Evolutionary conservation across 2,329 filamentous ascomycete genomes (phyloP).

Genomic region (Albifimbria verrucaria): DNA sequence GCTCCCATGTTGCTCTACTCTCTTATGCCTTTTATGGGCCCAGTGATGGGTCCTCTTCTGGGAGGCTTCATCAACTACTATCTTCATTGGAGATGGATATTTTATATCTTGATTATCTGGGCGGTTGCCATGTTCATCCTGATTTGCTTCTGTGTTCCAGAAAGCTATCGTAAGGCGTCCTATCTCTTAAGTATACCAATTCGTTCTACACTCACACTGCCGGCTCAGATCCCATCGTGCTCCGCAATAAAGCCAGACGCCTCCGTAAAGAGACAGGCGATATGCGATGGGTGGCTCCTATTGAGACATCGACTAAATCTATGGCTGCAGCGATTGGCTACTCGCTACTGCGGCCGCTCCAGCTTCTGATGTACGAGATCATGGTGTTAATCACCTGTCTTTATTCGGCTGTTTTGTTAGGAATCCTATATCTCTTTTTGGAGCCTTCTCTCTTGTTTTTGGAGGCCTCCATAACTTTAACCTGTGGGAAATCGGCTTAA

Average conservation of each 20-base stretch:
- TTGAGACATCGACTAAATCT: conserved; percentile 3
- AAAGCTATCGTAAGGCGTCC: conserved; percentile 11
- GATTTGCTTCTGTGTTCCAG: conserved; percentile 11
- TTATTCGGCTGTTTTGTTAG: conserved; percentile 76
- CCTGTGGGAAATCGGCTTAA: too few species aligned
- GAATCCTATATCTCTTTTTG: conserved; percentile 84
- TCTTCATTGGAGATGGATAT: conserved; percentile 15
- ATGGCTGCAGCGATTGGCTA: neutral
- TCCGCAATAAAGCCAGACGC: conserved; percentile 10
- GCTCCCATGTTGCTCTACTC: conserved; percentile 16
- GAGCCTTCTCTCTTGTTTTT: conserved; percentile 79
- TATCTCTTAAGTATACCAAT: neutral
- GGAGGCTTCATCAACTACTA: conserved; percentile 17
- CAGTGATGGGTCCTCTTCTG: conserved; percentile 12
- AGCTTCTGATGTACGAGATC: conserved; percentile 71
- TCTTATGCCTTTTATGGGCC: conserved; percentile 15
- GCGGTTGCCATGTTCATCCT: conserved; percentile 5
- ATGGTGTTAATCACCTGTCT: conserved; percentile 78
- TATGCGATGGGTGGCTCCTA: conserved; percentile 3
- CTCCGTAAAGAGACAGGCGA: conserved; percentile 11
- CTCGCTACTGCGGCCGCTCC: conserved; percentile 62
- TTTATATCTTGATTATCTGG: conserved; percentile 17
- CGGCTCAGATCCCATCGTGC: conserved; percentile 9
- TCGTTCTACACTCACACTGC: conserved; percentile 6
- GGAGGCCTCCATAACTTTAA: too few species aligned